Evolutionary conservation across 768 basidiomycete species (phyloP).

Genomic region (Gelatoporia subvermispora): DNA sequence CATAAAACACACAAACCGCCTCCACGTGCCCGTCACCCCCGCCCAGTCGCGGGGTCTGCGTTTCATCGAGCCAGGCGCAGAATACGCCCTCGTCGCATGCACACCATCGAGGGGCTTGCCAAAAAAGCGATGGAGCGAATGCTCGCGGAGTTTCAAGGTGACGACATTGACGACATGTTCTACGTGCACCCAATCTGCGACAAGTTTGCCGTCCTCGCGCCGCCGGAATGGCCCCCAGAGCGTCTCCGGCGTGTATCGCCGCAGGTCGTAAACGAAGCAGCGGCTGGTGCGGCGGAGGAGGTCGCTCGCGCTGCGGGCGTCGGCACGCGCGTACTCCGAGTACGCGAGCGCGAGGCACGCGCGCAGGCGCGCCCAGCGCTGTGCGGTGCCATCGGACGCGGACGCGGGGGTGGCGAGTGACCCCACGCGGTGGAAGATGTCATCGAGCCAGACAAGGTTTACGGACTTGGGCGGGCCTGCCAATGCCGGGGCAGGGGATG

Average conservation of each 20-base stretch:
- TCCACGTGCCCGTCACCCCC: constrained; percentile 72
- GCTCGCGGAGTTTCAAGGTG: constrained; percentile 21
- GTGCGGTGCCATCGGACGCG: constrained; percentile 7
- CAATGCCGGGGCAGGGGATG: constrained; percentile 5
- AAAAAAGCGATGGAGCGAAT: constrained; percentile 24
- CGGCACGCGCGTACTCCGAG: constrained; percentile 24
- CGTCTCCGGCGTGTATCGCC: constrained; percentile 46
- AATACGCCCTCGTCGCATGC: constrained; percentile 48
- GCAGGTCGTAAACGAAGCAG: constrained; percentile 59
- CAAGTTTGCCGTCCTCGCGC: constrained; percentile 17
- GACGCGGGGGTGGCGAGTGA: constrained; percentile 13
- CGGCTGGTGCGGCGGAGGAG: constrained; percentile 43
- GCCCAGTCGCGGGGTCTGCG: constrained; percentile 56
- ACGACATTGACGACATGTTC: constrained; percentile 42
- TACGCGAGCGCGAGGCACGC: constrained; percentile 44
- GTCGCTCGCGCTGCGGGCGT: constrained; percentile 22
- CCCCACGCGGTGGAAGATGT: constrained; percentile 34
- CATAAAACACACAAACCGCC: constrained; percentile 71
- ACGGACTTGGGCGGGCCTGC: constrained; percentile 24
- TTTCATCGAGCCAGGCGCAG: constrained; percentile 39
- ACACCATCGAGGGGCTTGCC: constrained; percentile 46
- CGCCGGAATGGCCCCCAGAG: constrained; percentile 56
- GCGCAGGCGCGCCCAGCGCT: constrained; percentile 41
- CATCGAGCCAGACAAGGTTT: constrained; percentile 44
- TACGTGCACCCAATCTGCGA: constrained; percentile 61